These are phyloP conservation scores for Garcia nutans DNA, from an alignment of 345 rosid species.

Conservation along the genomic window DNA sequence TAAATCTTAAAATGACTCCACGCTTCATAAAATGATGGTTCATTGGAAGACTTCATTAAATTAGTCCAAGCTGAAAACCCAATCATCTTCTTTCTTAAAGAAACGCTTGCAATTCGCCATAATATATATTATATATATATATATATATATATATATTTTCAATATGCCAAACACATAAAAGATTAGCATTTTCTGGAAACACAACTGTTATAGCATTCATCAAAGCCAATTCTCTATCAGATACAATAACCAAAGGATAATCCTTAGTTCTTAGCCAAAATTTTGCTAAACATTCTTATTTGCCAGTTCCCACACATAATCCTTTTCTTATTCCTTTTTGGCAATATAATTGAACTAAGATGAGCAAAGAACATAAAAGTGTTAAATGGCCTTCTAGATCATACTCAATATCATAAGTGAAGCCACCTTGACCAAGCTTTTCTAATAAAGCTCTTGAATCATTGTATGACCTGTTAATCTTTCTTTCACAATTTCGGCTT, in stretches of 20 bases:
- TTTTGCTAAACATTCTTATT: neutral
- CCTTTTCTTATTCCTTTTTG: neutral
- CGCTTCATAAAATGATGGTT: too few relatives aligned
- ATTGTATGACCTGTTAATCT: too few relatives aligned
- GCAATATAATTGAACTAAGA: too few relatives aligned
- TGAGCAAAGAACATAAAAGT: neutral
- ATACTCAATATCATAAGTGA: neutral
- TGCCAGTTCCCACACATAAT: neutral
- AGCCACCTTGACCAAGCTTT: too few relatives aligned
- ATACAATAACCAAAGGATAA: neutral
- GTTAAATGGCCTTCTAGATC: neutral
- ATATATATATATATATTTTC: too few relatives aligned
- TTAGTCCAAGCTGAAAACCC: too few relatives aligned
- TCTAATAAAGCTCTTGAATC: too few relatives aligned
- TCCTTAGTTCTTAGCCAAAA: neutral
- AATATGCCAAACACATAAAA: constrained; percentile 4
- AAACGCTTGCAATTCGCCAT: neutral
- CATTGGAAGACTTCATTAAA: too few relatives aligned
- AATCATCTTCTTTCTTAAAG: neutral
- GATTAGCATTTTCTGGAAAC: neutral
- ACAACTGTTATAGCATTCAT: neutral
- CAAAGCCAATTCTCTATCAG: neutral
- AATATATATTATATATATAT: neutral
- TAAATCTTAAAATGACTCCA: too few relatives aligned
- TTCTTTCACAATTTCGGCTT: too few relatives aligned